A percentile compares a stretch with the other conserved stretches of the same genome.
These are phyloP conservation scores for Stenogyne calaminthoides DNA, from an alignment of 305 asterid species.

Conservation along the genomic window DNA sequence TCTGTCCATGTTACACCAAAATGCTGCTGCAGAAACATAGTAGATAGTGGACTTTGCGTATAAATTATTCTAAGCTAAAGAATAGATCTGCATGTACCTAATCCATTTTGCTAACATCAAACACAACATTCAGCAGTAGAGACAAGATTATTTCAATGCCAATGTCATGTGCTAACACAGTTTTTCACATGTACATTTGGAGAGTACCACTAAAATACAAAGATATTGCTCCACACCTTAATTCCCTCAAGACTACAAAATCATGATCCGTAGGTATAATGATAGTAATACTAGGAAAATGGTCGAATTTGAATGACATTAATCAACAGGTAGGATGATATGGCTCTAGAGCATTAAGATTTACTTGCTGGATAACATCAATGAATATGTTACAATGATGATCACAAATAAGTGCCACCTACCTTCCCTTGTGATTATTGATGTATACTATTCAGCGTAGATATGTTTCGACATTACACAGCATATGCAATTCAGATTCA, in stretches of 20 bases:
- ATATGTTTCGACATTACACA: slow-evolving; percentile 18
- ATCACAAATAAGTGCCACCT: slow-evolving; percentile 11
- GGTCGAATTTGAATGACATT: slow-evolving; percentile 12
- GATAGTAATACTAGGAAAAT: background rate
- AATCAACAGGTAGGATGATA: background rate
- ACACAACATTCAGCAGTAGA: slow-evolving; percentile 7
- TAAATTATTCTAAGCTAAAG: background rate
- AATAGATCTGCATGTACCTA: background rate
- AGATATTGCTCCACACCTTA: background rate
- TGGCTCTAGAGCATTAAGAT: slow-evolving; percentile 7
- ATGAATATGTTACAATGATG: background rate
- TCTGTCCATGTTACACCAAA: slow-evolving; percentile 3
- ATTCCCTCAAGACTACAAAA: background rate
- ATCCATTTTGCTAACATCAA: slow-evolving; percentile 13
- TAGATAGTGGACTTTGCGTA: background rate
- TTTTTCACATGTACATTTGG: slow-evolving; percentile 11
- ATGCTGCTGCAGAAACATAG: background rate
- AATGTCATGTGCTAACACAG: background rate
- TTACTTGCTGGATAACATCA: background rate
- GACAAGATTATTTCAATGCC: background rate
- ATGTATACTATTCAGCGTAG: background rate
- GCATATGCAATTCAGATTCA: slow-evolving; percentile 12
- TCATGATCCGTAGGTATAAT: slow-evolving; percentile 22
- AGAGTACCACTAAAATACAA: background rate
- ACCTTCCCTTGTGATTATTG: slow-evolving; percentile 5